Evolutionary conservation across 352 stramenopile species (phyloP).

Genomic region (Aphanomyces cochlioides): DNA sequence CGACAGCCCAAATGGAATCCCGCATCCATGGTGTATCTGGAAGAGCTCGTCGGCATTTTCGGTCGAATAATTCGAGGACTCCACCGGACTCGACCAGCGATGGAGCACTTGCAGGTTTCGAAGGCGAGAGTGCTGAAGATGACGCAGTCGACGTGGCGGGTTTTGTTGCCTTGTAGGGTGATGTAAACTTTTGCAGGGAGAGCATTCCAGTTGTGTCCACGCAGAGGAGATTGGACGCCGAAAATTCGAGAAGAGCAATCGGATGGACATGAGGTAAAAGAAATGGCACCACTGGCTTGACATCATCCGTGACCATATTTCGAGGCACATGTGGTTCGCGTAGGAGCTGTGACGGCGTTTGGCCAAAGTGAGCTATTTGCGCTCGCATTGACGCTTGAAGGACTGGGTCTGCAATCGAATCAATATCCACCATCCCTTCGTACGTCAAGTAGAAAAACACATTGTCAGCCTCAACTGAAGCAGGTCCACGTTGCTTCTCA

Average conservation of each 20-base stretch:
- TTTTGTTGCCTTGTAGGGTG: slow-evolving; percentile 39
- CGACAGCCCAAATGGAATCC: slow-evolving; percentile 25
- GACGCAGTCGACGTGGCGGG: slow-evolving; percentile 24
- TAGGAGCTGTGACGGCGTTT: slow-evolving; percentile 97
- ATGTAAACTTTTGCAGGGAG: slow-evolving; percentile 64
- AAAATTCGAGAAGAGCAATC: slow-evolving; percentile 49
- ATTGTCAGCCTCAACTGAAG: slow-evolving; percentile 93
- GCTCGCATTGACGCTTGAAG: slow-evolving; percentile 92
- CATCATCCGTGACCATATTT: background rate
- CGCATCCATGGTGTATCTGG: slow-evolving; percentile 31
- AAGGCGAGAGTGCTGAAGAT: slow-evolving; percentile 7
- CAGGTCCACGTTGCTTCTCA: slow-evolving; percentile 61
- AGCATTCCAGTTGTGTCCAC: slow-evolving; percentile 63
- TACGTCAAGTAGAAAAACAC: slow-evolving; percentile 99
- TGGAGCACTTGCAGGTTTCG: slow-evolving; percentile 26
- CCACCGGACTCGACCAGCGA: slow-evolving; percentile 32
- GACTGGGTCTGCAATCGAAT: slow-evolving; percentile 91
- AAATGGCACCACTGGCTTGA: background rate
- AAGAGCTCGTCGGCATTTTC: slow-evolving; percentile 58
- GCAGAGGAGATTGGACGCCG: slow-evolving; percentile 53
- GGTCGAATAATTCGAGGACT: slow-evolving; percentile 61
- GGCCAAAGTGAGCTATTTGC: slow-evolving; percentile 98
- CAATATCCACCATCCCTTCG: slow-evolving; percentile 96
- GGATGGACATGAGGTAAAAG: slow-evolving; percentile 58
- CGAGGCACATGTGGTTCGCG: slow-evolving; percentile 74